A percentile compares a stretch with the other conserved stretches of the same genome.
phyloP scores from a whole-genome alignment of 2,329 filamentous ascomycete species.

The Fusarium proliferatum region DNA sequence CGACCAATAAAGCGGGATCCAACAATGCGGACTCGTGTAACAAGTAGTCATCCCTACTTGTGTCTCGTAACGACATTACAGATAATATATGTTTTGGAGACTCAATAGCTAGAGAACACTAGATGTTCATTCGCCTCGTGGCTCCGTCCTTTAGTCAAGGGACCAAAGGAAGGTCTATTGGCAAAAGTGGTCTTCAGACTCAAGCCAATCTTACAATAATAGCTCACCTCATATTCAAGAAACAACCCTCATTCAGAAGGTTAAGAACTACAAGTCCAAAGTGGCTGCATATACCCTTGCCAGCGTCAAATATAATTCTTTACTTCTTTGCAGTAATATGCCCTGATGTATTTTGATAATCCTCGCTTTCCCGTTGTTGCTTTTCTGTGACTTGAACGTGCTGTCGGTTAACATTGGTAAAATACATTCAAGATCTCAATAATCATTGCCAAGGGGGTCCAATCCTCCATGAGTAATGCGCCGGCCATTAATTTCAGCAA shows the following conservation, averaged over 20 bases:
- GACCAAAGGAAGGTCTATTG: neutral
- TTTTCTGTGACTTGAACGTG: neutral
- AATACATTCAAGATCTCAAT: constrained; percentile 31
- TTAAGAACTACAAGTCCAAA: neutral
- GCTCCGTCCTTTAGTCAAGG: neutral
- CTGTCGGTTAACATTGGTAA: neutral
- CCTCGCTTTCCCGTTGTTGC: neutral
- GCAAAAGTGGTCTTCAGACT: neutral
- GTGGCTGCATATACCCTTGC: neutral
- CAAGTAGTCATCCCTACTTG: neutral
- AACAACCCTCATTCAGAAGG: neutral
- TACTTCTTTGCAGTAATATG: neutral
- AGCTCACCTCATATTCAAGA: neutral
- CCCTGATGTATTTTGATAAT: constrained; percentile 18
- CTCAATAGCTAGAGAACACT: neutral
- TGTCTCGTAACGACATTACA: neutral
- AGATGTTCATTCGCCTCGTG: neutral
- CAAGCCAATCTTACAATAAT: neutral
- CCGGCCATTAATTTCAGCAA: constrained; percentile 48
- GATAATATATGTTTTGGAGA: neutral
- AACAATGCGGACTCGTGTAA: neutral
- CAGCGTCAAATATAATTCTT: too few species aligned
- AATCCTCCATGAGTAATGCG: constrained; percentile 45
- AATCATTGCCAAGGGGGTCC: constrained; percentile 36
- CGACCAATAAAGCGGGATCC: neutral